These are phyloP conservation scores for Dimargaris xerosporica DNA, from an alignment of 192 early-diverging fungal species.

Conservation along the genomic window DNA sequence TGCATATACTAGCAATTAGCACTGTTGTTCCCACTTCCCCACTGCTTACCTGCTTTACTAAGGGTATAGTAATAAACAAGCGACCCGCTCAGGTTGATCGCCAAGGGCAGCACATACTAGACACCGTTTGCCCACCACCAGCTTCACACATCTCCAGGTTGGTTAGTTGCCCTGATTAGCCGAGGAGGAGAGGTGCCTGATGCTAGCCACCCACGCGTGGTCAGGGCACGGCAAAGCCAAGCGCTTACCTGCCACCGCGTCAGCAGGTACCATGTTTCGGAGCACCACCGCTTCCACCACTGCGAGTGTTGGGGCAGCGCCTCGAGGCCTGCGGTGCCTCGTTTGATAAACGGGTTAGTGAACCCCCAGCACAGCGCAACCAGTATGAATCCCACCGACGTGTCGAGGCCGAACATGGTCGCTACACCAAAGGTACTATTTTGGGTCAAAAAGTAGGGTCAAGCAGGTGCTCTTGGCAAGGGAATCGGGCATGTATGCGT, in stretches of 20 bases:
- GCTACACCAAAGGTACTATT: no score
- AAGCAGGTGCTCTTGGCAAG: no score
- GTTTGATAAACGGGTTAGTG: conserved; percentile 93
- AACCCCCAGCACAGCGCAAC: conserved; percentile 89
- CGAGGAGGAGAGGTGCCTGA: no score
- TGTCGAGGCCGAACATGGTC: conserved; percentile 12
- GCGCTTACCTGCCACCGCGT: conserved; percentile 65
- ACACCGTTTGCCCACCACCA: no score
- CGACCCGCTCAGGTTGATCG: conserved; percentile 81
- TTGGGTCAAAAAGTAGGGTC: no score
- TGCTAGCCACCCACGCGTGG: no score
- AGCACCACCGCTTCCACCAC: conserved; percentile 39
- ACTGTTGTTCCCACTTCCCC: no score
- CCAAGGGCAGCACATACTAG: conserved; percentile 70
- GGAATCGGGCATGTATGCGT: no score
- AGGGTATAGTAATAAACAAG: conserved; percentile 87
- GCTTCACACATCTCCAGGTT: no score
- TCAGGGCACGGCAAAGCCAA: no score
- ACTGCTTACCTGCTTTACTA: conserved; percentile 45
- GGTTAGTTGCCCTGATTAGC: no score
- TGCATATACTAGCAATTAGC: no score
- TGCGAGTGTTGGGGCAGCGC: conserved; percentile 32
- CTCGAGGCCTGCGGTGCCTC: conserved; percentile 69
- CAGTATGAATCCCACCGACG: conserved; percentile 28
- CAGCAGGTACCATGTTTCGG: conserved; percentile 58